phyloP scores from a whole-genome alignment of 2,329 filamentous ascomycete genomes.

The Fusarium sp. region DNA sequence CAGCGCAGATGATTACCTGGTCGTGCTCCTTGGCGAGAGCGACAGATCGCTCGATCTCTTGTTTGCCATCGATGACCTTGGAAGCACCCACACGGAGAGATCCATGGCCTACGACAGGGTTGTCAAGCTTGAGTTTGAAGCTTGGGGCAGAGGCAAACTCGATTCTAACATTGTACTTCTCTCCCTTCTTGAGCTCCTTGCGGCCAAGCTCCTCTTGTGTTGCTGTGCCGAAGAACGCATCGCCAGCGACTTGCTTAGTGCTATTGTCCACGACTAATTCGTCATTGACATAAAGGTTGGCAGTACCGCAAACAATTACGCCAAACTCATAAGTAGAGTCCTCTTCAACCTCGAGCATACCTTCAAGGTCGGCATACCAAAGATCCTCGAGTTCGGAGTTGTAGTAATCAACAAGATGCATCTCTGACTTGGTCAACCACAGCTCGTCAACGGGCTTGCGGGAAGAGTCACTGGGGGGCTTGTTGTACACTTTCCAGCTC shows the following conservation, averaged over 20 bases:
- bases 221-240: slow-evolving; percentile 73
- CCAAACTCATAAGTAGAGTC: slow-evolving; percentile 72
- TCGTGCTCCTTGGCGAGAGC: slow-evolving; percentile 75
- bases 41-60: slow-evolving; percentile 74
- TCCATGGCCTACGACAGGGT: slow-evolving; percentile 66
- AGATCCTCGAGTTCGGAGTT: slow-evolving; percentile 64
- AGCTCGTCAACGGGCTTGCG: slow-evolving; percentile 64
- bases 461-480: slow-evolving; percentile 60
- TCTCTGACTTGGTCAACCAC: slow-evolving; percentile 60
- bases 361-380: slow-evolving; percentile 72
- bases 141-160: slow-evolving; percentile 70
- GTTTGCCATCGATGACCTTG: slow-evolving; percentile 66
- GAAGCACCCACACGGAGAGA: slow-evolving; percentile 72
- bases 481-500: slow-evolving; percentile 71
- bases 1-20: slow-evolving; percentile 81
- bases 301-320: slow-evolving; percentile 73
- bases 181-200: slow-evolving; percentile 67
- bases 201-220: slow-evolving; percentile 72
- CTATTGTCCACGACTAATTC: slow-evolving; percentile 73
- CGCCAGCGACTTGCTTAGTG: slow-evolving; percentile 70
- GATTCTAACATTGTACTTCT: slow-evolving; percentile 68
- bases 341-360: slow-evolving; percentile 68
- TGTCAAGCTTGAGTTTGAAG: slow-evolving; percentile 63
- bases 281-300: slow-evolving; percentile 72
- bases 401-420: slow-evolving; percentile 62